Conservation (phyloP, 1,284 basidiomycete species). For the Rhodotorula mucilaginosa region DNA sequence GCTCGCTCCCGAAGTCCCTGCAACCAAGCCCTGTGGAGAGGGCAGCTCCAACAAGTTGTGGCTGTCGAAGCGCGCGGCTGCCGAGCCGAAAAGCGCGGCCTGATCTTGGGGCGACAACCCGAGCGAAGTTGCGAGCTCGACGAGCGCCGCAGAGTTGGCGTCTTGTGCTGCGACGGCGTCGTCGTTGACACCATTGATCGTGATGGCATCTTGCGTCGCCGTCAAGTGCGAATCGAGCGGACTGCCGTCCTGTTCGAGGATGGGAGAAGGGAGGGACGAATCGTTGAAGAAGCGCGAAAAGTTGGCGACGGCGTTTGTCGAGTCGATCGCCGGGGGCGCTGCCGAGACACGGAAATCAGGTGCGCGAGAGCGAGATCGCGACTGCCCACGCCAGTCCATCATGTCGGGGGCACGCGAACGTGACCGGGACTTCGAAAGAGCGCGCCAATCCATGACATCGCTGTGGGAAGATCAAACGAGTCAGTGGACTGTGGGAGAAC, state of each 20-base stretch:
- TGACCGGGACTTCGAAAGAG: conserved; percentile 85
- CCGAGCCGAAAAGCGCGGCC: conserved; percentile 26
- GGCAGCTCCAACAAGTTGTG: conserved; percentile 26
- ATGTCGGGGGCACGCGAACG: conserved; percentile 51
- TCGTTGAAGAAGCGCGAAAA: conserved; percentile 39
- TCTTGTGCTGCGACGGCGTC: background rate
- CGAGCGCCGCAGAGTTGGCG: conserved; percentile 15
- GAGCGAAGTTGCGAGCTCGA: conserved; percentile 32
- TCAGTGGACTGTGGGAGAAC: background rate
- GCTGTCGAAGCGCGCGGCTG: conserved; percentile 19
- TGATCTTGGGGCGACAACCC: conserved; percentile 33
- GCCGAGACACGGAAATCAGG: conserved; percentile 36
- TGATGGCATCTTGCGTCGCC: conserved; percentile 13
- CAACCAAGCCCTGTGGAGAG: conserved; percentile 7
- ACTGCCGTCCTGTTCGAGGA: conserved; percentile 3
- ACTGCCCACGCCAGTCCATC: conserved; percentile 55
- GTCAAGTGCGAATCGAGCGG: background rate
- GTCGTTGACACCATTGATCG: background rate
- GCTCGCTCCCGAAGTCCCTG: background rate
- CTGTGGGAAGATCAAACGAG: conserved; percentile 41
- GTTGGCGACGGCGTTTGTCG: conserved; percentile 31
- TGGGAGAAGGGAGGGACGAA: conserved; percentile 7
- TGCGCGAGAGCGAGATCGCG: conserved; percentile 49
- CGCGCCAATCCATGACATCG: conserved; percentile 85
- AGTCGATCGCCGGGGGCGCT: conserved; percentile 28